Conservation (phyloP, 2,329 filamentous ascomycete genomes). For the Colletotrichum kahawae region DNA sequence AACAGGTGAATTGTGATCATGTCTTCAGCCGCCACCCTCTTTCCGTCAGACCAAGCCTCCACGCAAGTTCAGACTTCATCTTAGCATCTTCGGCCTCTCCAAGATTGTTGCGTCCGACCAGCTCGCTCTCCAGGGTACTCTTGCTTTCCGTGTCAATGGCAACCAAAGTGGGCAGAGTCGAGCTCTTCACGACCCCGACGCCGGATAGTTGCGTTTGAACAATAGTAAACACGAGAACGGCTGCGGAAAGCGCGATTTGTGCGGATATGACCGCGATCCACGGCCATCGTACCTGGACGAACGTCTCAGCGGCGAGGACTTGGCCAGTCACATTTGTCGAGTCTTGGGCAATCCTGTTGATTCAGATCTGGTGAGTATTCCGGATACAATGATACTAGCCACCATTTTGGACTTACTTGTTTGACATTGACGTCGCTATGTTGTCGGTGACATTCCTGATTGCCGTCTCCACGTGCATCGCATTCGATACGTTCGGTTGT, state of each 20-base stretch:
- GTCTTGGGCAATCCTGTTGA: neutral
- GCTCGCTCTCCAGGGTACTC: neutral
- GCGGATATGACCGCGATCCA: conserved; percentile 23
- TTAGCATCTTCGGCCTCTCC: neutral
- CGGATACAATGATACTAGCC: neutral
- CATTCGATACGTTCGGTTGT: neutral
- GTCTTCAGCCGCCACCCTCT: neutral
- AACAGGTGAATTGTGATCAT: neutral
- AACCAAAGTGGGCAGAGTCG: neutral
- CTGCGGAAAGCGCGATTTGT: conserved; percentile 17
- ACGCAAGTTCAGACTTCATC: neutral
- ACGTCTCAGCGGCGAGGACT: conserved; percentile 2
- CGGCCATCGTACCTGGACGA: conserved; percentile 22
- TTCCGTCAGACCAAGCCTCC: neutral
- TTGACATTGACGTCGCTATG: neutral
- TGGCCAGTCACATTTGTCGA: neutral
- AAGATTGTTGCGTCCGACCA: neutral
- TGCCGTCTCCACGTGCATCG: neutral
- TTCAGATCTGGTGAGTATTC: neutral
- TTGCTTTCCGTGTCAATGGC: neutral
- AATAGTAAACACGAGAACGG: neutral
- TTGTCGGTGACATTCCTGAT: neutral
- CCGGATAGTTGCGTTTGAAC: neutral
- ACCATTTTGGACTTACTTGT: neutral
- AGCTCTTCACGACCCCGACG: neutral